phyloP scores from a whole-genome alignment of 1,139 yeast genomes.

The Blastobotrys serpentis region DNA sequence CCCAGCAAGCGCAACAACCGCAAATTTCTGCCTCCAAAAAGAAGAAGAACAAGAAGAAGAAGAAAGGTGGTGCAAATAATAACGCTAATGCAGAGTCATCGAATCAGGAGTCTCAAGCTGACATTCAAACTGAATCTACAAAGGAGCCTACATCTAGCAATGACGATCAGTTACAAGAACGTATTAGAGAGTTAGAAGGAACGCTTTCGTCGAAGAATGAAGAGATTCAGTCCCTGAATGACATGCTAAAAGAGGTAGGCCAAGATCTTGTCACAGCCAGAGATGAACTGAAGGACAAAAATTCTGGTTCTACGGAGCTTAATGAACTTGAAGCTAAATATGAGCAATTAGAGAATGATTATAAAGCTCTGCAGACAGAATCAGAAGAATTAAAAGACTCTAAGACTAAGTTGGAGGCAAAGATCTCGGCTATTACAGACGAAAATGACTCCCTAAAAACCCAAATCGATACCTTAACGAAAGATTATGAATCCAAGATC shows the following conservation, averaged over 20 bases:
- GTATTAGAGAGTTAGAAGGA: neutral
- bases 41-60: constrained; percentile 6
- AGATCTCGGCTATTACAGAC: constrained; percentile 5
- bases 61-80: constrained; percentile 2
- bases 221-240: constrained; percentile 61
- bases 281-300: constrained; percentile 21
- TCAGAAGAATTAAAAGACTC: neutral
- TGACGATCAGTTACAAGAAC: neutral
- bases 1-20: neutral
- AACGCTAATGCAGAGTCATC: neutral
- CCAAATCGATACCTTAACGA: constrained; percentile 7
- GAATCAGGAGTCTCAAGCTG: neutral
- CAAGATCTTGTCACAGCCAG: constrained; percentile 59
- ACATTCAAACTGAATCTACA: neutral
- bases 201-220: constrained; percentile 41
- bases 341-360: constrained; percentile 8
- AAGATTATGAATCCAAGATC: neutral
- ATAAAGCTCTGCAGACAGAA: constrained; percentile 4
- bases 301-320: constrained; percentile 18
- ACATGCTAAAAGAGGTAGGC: constrained; percentile 71
- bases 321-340: constrained; percentile 4
- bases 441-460: constrained; percentile 3
- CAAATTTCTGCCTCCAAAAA: constrained; percentile 1
- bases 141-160: neutral
- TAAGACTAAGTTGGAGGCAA: constrained; percentile 7